These are phyloP conservation scores for Porphyrellus cyaneotinctus DNA, from an alignment of 768 basidiomycete species.

Conservation along the genomic window DNA sequence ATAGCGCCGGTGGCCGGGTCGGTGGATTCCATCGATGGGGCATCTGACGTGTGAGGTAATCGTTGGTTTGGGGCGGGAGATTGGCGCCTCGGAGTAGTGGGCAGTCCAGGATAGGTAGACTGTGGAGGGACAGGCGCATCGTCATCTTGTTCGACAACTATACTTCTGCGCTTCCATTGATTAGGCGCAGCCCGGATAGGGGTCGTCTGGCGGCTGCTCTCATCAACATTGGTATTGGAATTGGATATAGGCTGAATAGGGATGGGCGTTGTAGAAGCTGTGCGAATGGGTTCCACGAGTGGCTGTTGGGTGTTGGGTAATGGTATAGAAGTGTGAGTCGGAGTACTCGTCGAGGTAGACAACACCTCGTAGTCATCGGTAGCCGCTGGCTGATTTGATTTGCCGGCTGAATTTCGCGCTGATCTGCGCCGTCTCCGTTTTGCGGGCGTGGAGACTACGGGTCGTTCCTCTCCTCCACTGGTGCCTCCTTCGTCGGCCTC, in stretches of 20 bases:
- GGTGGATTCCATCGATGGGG: conserved; percentile 44
- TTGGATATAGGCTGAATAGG: conserved; percentile 25
- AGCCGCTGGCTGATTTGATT: conserved; percentile 37
- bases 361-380: conserved; percentile 45
- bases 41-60: conserved; percentile 48
- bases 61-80: conserved; percentile 33
- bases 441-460: conserved; percentile 38
- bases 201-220: conserved; percentile 32
- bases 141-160: conserved; percentile 69
- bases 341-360: conserved; percentile 53
- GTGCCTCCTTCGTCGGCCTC: conserved; percentile 62
- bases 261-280: conserved; percentile 29
- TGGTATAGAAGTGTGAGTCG: conserved; percentile 50
- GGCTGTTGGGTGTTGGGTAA: conserved; percentile 39
- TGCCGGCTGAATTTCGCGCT: conserved; percentile 33
- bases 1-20: conserved; percentile 41
- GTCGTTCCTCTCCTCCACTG: conserved; percentile 56
- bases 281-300: conserved; percentile 23
- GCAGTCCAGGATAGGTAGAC: conserved; percentile 37
- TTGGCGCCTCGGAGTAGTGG: conserved; percentile 40
- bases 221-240: conserved; percentile 28
- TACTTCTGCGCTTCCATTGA: conserved; percentile 52
- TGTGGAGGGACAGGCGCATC: conserved; percentile 45
- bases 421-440: conserved; percentile 59
- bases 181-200: conserved; percentile 35